Conservation (phyloP, 495 filamentous ascomycete species). For the Choiromyces venosus region DNA sequence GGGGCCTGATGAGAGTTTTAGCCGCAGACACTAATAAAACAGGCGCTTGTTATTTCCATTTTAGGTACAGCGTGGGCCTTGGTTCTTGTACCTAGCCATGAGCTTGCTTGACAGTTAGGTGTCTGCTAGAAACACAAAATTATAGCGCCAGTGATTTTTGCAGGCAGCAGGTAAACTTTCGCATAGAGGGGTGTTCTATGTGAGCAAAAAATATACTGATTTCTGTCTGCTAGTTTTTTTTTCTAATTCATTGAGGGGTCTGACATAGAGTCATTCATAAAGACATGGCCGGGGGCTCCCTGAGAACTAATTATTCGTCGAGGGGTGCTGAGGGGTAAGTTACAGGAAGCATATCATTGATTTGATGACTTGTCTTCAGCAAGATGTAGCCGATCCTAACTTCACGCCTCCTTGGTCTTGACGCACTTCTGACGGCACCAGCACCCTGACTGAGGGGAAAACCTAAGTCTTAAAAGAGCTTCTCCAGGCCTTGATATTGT, state of each 20-base stretch:
- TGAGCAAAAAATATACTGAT: background rate
- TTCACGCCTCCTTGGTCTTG: background rate
- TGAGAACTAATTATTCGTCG: background rate
- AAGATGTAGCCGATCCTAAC: background rate
- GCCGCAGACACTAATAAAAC: background rate
- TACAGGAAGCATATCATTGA: background rate
- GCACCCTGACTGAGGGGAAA: background rate
- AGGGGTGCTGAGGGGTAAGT: background rate
- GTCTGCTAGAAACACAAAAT: background rate
- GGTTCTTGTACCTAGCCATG: background rate
- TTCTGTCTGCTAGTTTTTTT: background rate
- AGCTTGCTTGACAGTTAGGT: background rate
- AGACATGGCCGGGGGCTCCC: background rate
- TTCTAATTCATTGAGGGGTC: background rate
- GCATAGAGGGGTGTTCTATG: background rate
- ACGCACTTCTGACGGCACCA: background rate
- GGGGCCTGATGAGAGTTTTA: background rate
- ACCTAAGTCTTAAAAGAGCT: background rate
- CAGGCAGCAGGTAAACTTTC: background rate
- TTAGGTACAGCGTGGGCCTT: background rate
- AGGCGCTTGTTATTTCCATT: background rate
- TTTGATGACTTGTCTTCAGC: background rate
- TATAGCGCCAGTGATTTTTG: background rate
- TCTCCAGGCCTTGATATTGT: background rate
- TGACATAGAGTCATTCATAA: background rate